phyloP scores from a whole-genome alignment of 2,329 filamentous ascomycete genomes.

The Talaromyces funiculosus region DNA sequence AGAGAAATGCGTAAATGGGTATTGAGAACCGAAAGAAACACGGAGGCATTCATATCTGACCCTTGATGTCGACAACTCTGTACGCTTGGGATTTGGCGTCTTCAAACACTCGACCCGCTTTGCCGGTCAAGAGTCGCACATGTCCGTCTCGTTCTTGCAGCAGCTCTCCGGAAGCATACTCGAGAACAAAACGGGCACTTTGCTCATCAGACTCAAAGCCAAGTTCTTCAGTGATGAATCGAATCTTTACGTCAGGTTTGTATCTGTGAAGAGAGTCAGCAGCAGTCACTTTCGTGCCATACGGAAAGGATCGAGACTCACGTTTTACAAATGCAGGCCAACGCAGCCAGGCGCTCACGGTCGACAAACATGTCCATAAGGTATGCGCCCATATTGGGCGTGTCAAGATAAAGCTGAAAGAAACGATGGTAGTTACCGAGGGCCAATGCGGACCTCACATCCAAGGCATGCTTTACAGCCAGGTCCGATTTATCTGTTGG shows the following conservation, averaged over 20 bases:
- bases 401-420: slow-evolving; percentile 91
- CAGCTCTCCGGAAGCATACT: slow-evolving; percentile 68
- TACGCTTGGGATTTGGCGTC: slow-evolving; percentile 67
- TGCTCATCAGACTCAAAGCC: slow-evolving; percentile 90
- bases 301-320: slow-evolving; percentile 50
- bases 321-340: slow-evolving; percentile 92
- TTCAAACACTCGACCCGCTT: slow-evolving; percentile 70
- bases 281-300: background rate
- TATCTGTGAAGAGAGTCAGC: slow-evolving; percentile 62
- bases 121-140: slow-evolving; percentile 67
- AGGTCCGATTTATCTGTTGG: slow-evolving; percentile 83
- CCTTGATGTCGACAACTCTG: slow-evolving; percentile 89
- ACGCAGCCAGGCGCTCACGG: slow-evolving; percentile 82
- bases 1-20: background rate
- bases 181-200: slow-evolving; percentile 83
- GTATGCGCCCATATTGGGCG: slow-evolving; percentile 95
- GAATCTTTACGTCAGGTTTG: slow-evolving; percentile 81
- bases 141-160: slow-evolving; percentile 71
- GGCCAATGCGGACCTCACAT: slow-evolving; percentile 84
- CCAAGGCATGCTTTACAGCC: slow-evolving; percentile 83
- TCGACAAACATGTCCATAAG: slow-evolving; percentile 99
- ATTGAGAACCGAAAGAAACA: slow-evolving; percentile 8
- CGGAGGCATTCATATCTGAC: slow-evolving; percentile 62
- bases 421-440: slow-evolving; percentile 96
- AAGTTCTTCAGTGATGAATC: slow-evolving; percentile 92